Conservation (phyloP, 306 rosid species). For the Rubus idaeus region DNA sequence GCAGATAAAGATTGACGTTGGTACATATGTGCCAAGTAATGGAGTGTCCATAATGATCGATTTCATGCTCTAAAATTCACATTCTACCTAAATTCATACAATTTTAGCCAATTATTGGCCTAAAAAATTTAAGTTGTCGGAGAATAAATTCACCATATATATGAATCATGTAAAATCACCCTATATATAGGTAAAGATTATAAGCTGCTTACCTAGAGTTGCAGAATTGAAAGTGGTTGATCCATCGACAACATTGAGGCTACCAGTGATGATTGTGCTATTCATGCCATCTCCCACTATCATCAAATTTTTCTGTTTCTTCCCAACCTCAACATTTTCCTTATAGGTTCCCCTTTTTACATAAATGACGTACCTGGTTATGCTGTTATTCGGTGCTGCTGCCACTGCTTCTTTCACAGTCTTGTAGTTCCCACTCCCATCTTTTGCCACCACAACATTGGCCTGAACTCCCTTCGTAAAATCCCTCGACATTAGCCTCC, state of each 20-base stretch:
- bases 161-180: too few relatives aligned
- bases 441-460: slow-evolving; percentile 62
- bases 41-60: not conserved
- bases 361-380: slow-evolving; percentile 52
- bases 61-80: too few relatives aligned
- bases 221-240: slow-evolving; percentile 54
- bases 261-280: slow-evolving; percentile 58
- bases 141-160: too few relatives aligned
- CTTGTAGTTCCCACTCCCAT: slow-evolving; percentile 67
- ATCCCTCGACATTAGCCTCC: slow-evolving; percentile 38
- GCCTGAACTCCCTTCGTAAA: slow-evolving; percentile 34
- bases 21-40: not conserved
- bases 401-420: slow-evolving; percentile 62
- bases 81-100: not conserved
- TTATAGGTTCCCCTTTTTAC: slow-evolving; percentile 60
- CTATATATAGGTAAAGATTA: too few relatives aligned
- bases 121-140: not conserved
- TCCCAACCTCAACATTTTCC: slow-evolving; percentile 56
- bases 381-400: slow-evolving; percentile 47
- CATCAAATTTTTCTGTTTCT: slow-evolving; percentile 57
- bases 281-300: slow-evolving; percentile 71
- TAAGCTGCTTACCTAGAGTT: slow-evolving; percentile 52
- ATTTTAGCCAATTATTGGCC: not conserved
- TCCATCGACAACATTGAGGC: slow-evolving; percentile 56
- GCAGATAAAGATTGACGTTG: not conserved